Evolutionary conservation across 208 protist species (phyloP), one percentile per base, ranked within the genome.

Genomic region (Crithidia acanthocephali): DNA sequence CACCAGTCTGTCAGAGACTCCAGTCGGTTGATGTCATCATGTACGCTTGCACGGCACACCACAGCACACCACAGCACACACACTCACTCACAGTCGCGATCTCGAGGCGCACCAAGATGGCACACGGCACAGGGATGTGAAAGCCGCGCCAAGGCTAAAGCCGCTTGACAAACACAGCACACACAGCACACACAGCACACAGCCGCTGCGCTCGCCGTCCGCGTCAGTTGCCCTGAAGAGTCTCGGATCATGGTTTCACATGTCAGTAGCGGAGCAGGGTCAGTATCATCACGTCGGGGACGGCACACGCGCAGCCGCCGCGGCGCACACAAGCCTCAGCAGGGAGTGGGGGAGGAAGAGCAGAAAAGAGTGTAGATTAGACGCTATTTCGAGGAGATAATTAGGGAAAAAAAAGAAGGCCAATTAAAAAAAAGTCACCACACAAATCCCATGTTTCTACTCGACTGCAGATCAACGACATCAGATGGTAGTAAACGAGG

Each of bases 51-150:
- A 37, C 44, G 15, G 37, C 32, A 42, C 60, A 44, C 9, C 37
- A 42, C 37, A 42, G 37, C 37, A 42, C 37, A 42, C 9, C 22
- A 44, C 27, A 32, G 32, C 53, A 76, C 28, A 68, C 44, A 27
- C 40, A 56, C 11, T 22, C 10, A 50, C 30, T 13, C 45, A 55
- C 57, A 47, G 57, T 53, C 27, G 33, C 37, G 18, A 63, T 78
- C 72, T 78, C 60, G 72, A 69, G 65, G 72, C 72, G 72, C 72
- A 78, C 72, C 72, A 78, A 78, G 72, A 69, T 78, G 72, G 72
- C 72, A 61, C 48, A 72, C 72, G 65, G 72, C 72, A 78, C 66
- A 68, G 60, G 67, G 67, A 45, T 72, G 67, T 79, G 66, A 79
- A 72, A 67, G 73, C 73, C 73, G 73, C 50, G 64, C 73, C 73